Evolutionary conservation across 129 eudicot species (phyloP).

Genomic region (Dittrichia graveolens): DNA sequence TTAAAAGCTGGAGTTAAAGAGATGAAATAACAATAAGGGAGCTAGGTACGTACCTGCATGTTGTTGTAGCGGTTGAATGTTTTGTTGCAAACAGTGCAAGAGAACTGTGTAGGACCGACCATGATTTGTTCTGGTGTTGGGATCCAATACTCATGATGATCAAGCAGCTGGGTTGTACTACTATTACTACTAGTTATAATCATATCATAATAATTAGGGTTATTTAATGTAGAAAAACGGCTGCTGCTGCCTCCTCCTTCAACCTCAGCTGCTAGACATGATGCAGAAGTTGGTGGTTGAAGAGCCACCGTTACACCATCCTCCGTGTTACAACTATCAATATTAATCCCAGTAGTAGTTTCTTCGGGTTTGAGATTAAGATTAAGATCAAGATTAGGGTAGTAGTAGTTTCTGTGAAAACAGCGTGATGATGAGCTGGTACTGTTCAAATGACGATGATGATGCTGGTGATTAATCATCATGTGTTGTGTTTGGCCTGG

Average conservation of each 20-base stretch:
- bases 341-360: slow-evolving; percentile 4
- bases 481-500: slow-evolving; percentile 59
- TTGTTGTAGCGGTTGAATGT: slow-evolving; percentile 78
- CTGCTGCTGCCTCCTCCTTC: slow-evolving; percentile 10
- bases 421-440: slow-evolving; percentile 18
- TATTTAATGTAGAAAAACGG: slow-evolving; percentile 26
- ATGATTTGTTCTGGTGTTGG: slow-evolving; percentile 86
- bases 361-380: slow-evolving; percentile 24
- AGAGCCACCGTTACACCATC: slow-evolving; percentile 70
- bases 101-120: slow-evolving; percentile 87
- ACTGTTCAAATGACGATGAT: background rate
- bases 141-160: slow-evolving; percentile 70
- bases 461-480: slow-evolving; percentile 9
- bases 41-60: slow-evolving; percentile 64
- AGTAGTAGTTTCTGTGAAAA: slow-evolving; percentile 32
- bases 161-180: background rate
- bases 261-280: background rate
- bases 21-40: no score
- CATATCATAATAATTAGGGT: background rate
- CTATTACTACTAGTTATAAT: no score
- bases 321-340: slow-evolving; percentile 3
- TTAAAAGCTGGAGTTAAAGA: no score
- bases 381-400: slow-evolving; percentile 34
- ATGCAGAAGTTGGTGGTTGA: slow-evolving; percentile 31
- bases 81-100: slow-evolving; percentile 82